A percentile compares a stretch with the other conserved stretches of the same genome.
These are phyloP conservation scores for Neofusicoccum sp. DNA, from an alignment of 2,329 filamentous ascomycete genomes.

Conservation along the genomic window DNA sequence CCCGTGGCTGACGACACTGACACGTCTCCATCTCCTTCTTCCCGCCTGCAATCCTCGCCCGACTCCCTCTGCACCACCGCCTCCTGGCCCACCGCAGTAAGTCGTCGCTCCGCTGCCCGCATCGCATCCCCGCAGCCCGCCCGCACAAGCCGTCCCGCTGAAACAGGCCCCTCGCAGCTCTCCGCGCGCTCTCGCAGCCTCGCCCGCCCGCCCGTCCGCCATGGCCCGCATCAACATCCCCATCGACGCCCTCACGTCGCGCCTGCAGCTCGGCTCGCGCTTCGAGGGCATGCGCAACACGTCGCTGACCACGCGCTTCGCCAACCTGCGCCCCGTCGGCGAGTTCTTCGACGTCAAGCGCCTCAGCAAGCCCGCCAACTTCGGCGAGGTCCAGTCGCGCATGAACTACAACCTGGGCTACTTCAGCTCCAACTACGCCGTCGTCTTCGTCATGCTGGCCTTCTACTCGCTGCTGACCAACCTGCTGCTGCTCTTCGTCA, in stretches of 20 bases:
- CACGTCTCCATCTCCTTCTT: neutral
- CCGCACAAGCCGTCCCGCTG: neutral
- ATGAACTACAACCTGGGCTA: conserved; percentile 97
- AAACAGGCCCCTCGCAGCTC: neutral
- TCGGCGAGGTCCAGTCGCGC: conserved; percentile 82
- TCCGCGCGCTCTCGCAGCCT: neutral
- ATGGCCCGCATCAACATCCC: conserved; percentile 94
- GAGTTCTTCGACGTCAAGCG: conserved; percentile 98
- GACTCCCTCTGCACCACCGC: neutral
- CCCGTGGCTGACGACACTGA: neutral
- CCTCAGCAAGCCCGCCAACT: conserved; percentile 89
- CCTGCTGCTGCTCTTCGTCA: conserved; percentile 82
- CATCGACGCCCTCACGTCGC: conserved; percentile 84
- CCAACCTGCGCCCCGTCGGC: conserved; percentile 84
- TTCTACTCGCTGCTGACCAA: conserved; percentile 95
- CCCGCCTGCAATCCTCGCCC: neutral
- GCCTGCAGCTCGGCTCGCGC: conserved; percentile 80
- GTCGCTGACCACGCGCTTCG: conserved; percentile 76
- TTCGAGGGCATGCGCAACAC: conserved; percentile 80
- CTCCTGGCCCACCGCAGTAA: neutral
- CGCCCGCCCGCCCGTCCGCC: neutral
- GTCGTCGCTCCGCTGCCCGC: neutral
- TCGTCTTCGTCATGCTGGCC: conserved; percentile 90
- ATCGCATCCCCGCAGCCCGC: neutral
- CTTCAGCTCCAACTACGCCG: conserved; percentile 98